phyloP scores from a whole-genome alignment of 768 basidiomycete genomes.

The Pulveroboletus frians region DNA sequence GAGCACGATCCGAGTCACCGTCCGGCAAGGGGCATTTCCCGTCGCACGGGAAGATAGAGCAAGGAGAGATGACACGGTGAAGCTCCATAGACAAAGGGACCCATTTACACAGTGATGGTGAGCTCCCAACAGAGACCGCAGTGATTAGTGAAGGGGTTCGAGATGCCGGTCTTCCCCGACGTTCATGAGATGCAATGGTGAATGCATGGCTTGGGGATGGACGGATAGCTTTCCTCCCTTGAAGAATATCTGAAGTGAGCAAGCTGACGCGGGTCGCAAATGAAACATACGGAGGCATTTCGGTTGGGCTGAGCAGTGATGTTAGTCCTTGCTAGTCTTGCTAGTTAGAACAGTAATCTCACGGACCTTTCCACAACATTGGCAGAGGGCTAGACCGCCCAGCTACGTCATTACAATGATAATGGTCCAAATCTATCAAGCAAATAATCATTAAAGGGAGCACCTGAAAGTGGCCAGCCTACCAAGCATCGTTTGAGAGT shows the following conservation, averaged over 20 bases:
- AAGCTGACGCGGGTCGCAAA: background rate
- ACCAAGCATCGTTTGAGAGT: slow-evolving; percentile 29
- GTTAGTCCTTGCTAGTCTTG: background rate
- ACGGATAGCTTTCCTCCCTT: slow-evolving; percentile 1
- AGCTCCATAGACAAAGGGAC: slow-evolving; percentile 6
- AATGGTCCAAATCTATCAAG: slow-evolving; percentile 24
- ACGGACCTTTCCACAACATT: slow-evolving; percentile 12
- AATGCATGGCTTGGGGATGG: background rate
- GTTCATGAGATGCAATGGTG: background rate
- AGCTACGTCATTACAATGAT: slow-evolving; percentile 18
- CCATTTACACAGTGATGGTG: slow-evolving; percentile 11
- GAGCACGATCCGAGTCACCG: slow-evolving; percentile 8
- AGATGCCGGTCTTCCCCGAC: slow-evolving; percentile 10
- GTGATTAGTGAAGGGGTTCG: slow-evolving; percentile 10
- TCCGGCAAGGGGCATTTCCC: slow-evolving; percentile 11
- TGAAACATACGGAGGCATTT: slow-evolving; percentile 7
- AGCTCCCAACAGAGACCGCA: slow-evolving; percentile 16
- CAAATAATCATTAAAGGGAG: background rate
- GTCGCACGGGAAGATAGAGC: slow-evolving; percentile 12
- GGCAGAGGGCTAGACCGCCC: background rate
- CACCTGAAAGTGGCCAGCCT: background rate
- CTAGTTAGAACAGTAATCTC: background rate
- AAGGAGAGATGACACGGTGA: slow-evolving; percentile 21
- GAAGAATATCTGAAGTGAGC: background rate
- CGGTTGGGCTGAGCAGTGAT: background rate